phyloP scores from a whole-genome alignment of 345 rosid species.

The Brassica rapa region DNA sequence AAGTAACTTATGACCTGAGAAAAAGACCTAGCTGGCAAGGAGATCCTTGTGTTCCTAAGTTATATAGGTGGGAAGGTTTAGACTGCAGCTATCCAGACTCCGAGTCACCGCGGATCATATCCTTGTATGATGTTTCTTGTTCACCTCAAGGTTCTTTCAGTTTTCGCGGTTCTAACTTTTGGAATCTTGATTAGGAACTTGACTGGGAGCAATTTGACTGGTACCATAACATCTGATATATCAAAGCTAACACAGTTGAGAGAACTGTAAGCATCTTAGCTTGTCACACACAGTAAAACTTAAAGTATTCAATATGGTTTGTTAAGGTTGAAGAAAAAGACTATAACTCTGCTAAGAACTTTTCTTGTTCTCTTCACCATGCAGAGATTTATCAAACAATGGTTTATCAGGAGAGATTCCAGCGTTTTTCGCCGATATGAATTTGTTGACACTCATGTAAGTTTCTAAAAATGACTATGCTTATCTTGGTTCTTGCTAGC shows the following conservation, averaged over 20 bases:
- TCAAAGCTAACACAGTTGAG: slow-evolving; percentile 40
- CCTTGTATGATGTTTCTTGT: slow-evolving; percentile 46
- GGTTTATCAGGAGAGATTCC: slow-evolving; percentile 55
- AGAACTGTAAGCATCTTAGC: slow-evolving; percentile 42
- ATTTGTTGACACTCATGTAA: slow-evolving; percentile 49
- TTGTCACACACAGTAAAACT: background rate
- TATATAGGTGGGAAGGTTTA: slow-evolving; percentile 47
- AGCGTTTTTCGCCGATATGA: slow-evolving; percentile 38
- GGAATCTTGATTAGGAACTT: slow-evolving; percentile 35
- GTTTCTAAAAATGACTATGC: slow-evolving; percentile 12
- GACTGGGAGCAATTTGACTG: slow-evolving; percentile 42
- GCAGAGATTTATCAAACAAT: slow-evolving; percentile 67
- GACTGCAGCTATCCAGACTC: slow-evolving; percentile 36
- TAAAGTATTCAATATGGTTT: background rate
- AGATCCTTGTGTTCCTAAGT: slow-evolving; percentile 49
- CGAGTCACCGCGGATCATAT: slow-evolving; percentile 41
- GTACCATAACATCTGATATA: slow-evolving; percentile 39
- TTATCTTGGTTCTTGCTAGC: background rate
- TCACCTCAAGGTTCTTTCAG: background rate
- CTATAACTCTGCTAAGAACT: background rate
- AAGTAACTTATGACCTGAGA: slow-evolving; percentile 38
- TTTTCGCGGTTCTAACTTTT: background rate
- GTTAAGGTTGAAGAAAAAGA: background rate
- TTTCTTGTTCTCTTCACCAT: background rate
- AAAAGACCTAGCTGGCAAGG: slow-evolving; percentile 49